Base-by-base conservation (phyloP, 202 grass and related monocot species). In the Carex sylvatica region DNA sequence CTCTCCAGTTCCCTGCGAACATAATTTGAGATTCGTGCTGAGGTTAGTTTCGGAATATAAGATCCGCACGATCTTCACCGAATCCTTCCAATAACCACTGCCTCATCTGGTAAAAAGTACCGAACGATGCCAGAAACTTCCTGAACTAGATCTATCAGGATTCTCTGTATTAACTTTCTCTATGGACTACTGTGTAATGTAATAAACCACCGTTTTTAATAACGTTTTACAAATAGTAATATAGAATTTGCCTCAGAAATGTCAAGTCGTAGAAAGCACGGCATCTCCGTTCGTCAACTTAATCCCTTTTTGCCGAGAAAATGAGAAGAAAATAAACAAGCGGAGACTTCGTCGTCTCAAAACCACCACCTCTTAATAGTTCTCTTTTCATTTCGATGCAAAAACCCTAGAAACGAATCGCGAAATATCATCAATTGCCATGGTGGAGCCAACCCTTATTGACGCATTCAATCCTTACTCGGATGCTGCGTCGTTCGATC, bases 371-470 rank as follows among this genome's bases (percentile, higher is more conserved):
- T 31, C 14, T 33, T 31, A n/a, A 2, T 58, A 74, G 55, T 81
- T 79, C 82, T 76, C 22, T 49, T 84, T 47, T 78, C 36, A 35
- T 70, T 30, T 67, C 69, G 44, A 87, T 89, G 90, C 90, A 85
- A 87, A 96, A 96, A 91, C 93, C 93, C 85, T 91, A 96, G 74
- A 4, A 51, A 9, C 58, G 47, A 69, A 35, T 82, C 36, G 72
- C 47, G 0, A 40, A 38, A 38, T 38, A 49, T 24, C 65, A 12
- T 63, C 56, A 28, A 83, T 65, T 62, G 79, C 88, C 89, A 98
- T 98, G 95, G 92, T 92, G 82, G 89, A 98, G 54, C 84, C 90
- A 13, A 82, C 92, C 3, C 55, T 91, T 31, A 33, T 98, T 2
- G 92, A 90, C 40, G 40, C 83, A 24, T 91, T 91, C 74, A 81